phyloP scores from a whole-genome alignment of 352 stramenopile species.

The Phytophthora pistaciae region DNA sequence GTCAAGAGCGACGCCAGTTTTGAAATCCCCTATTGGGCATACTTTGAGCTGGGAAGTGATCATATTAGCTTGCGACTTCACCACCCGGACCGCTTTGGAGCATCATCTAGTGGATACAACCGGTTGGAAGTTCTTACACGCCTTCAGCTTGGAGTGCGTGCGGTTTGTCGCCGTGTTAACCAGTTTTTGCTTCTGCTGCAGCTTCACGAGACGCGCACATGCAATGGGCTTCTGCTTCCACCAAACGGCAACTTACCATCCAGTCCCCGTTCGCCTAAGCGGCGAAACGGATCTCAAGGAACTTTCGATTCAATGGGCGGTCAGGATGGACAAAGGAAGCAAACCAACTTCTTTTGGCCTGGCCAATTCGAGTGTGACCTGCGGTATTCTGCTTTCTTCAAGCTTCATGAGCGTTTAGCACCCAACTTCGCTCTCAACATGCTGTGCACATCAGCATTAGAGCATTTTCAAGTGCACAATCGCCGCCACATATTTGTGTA shows the following conservation, averaged over 20 bases:
- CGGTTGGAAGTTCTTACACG: slow-evolving; percentile 71
- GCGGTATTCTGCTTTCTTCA: slow-evolving; percentile 83
- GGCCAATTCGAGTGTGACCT: slow-evolving; percentile 89
- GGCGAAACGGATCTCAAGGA: slow-evolving; percentile 38
- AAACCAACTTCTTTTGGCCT: slow-evolving; percentile 80
- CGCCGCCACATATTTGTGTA: slow-evolving; percentile 90
- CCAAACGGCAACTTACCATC: slow-evolving; percentile 40
- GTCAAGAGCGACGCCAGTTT: slow-evolving; percentile 18
- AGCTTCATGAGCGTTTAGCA: slow-evolving; percentile 80
- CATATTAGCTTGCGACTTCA: slow-evolving; percentile 69
- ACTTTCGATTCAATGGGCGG: slow-evolving; percentile 29
- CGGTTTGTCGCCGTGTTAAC: slow-evolving; percentile 84
- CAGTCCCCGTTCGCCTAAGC: slow-evolving; percentile 54
- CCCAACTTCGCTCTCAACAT: slow-evolving; percentile 85
- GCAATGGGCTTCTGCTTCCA: slow-evolving; percentile 76
- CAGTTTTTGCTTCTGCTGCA: slow-evolving; percentile 87
- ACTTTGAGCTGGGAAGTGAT: slow-evolving; percentile 67
- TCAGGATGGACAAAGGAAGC: slow-evolving; percentile 25
- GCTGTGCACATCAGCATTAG: slow-evolving; percentile 83
- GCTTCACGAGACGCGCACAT: slow-evolving; percentile 85
- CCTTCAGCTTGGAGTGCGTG: slow-evolving; percentile 76
- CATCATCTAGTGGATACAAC: slow-evolving; percentile 43
- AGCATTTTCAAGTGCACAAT: slow-evolving; percentile 93
- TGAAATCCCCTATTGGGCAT: slow-evolving; percentile 86
- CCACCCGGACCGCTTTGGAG: slow-evolving; percentile 49